Evolutionary conservation across 2,329 filamentous ascomycete species (phyloP).

Genomic region (Dryadomyces quercivorus): DNA sequence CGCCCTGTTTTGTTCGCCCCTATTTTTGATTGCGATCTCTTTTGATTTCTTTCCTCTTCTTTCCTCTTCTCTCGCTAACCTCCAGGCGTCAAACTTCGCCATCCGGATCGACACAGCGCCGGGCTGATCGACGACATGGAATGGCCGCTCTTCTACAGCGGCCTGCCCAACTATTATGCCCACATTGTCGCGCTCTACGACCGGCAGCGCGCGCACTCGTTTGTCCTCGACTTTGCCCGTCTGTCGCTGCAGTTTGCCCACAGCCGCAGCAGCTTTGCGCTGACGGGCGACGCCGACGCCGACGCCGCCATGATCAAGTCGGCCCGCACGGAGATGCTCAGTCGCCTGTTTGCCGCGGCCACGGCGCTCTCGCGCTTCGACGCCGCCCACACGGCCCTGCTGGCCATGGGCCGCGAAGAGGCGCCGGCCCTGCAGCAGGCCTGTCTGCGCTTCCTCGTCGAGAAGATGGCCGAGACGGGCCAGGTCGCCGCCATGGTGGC

Average conservation of each 20-base stretch:
- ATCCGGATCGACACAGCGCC: conserved; percentile 41
- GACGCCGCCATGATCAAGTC: conserved; percentile 13
- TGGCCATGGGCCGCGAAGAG: conserved; percentile 38
- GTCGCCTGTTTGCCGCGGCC: conserved; percentile 72
- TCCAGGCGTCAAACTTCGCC: conserved; percentile 32
- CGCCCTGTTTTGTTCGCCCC: background rate
- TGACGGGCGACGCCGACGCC: background rate
- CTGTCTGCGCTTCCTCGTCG: conserved; percentile 57
- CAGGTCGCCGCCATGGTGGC: conserved; percentile 56
- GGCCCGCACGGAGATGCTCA: conserved; percentile 55
- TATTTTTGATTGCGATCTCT: background rate
- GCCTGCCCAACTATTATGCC: conserved; percentile 72
- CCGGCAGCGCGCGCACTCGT: conserved; percentile 60
- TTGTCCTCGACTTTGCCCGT: conserved; percentile 72
- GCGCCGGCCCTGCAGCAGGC: conserved; percentile 54
- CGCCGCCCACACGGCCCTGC: conserved; percentile 67
- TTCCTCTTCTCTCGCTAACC: background rate
- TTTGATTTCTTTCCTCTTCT: background rate
- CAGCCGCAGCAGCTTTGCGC: background rate
- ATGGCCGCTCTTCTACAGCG: conserved; percentile 55
- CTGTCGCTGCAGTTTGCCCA: conserved; percentile 55
- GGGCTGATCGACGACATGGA: conserved; percentile 67
- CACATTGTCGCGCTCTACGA: conserved; percentile 80
- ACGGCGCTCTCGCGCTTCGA: conserved; percentile 70
- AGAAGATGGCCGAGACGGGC: conserved; percentile 55